Evolutionary conservation across 108 stramenopile genomes (phyloP).

Genomic region (Conticribra guillardii): DNA sequence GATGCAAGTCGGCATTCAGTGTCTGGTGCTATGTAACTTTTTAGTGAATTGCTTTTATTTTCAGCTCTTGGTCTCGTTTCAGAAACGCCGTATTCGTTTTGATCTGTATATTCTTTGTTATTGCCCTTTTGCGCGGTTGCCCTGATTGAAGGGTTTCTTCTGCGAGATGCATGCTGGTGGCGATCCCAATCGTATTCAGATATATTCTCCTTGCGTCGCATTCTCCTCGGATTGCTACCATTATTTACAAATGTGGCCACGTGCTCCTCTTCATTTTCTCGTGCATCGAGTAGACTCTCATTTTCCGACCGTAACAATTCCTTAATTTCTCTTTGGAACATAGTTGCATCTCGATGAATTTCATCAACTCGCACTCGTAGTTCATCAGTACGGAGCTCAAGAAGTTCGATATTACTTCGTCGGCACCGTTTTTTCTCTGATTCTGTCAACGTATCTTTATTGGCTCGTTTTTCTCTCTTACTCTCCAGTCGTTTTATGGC

Average conservation of each 20-base stretch:
- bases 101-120: background rate
- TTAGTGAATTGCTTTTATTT: no score
- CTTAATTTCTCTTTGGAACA: background rate
- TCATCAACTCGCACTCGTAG: background rate
- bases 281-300: background rate
- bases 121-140: background rate
- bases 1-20: no score
- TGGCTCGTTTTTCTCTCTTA: background rate
- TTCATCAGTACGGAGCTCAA: background rate
- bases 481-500: background rate
- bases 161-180: constrained; percentile 46
- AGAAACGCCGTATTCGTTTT: background rate
- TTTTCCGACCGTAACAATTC: background rate
- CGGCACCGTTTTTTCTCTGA: background rate
- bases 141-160: constrained; percentile 13
- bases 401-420: background rate
- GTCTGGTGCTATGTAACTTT: no score
- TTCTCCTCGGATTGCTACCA: background rate
- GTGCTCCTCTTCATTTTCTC: background rate
- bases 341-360: background rate
- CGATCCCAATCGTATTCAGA: constrained; percentile 13
- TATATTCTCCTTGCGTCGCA: background rate
- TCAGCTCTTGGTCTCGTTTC: background rate
- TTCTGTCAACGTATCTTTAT: background rate
- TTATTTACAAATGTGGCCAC: background rate